Conservation (phyloP, 176 grass and related monocot species). For the Carex pumila region DNA sequence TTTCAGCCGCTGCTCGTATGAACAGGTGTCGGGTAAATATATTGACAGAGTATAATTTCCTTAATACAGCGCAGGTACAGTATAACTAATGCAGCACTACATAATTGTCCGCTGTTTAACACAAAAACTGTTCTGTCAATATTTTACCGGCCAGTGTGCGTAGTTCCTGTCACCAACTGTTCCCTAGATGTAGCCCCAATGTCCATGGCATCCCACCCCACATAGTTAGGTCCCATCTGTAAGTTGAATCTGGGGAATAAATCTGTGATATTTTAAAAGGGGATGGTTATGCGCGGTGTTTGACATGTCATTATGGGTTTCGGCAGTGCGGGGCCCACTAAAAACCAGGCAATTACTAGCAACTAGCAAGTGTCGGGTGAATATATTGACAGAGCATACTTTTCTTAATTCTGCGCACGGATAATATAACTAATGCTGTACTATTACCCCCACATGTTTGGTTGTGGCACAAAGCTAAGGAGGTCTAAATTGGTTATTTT, state of each 20-base stretch:
- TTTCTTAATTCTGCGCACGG: too few species aligned
- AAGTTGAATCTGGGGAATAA: not conserved
- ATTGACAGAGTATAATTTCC: too few species aligned
- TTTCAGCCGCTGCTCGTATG: slow-evolving; percentile 5
- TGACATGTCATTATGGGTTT: not conserved
- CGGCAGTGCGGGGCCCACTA: too few species aligned
- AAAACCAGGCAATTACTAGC: not conserved
- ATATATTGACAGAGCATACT: too few species aligned
- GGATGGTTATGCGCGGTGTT: not conserved
- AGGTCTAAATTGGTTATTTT: too few species aligned
- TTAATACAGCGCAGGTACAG: too few species aligned
- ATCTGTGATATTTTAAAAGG: not conserved
- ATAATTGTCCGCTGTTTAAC: too few species aligned
- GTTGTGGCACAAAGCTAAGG: too few species aligned
- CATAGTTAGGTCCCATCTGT: not conserved
- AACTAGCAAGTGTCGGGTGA: not conserved
- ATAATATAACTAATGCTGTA: too few species aligned
- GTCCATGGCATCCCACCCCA: not conserved
- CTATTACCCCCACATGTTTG: too few species aligned
- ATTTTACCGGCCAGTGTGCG: not conserved
- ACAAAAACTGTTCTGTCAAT: too few species aligned
- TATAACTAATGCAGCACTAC: too few species aligned
- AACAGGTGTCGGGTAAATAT: not conserved
- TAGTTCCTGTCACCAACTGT: not conserved
- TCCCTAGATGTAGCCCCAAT: not conserved